Evolutionary conservation across 1,139 yeast species (phyloP).

Genomic region (Yamadazyma triangularis): DNA sequence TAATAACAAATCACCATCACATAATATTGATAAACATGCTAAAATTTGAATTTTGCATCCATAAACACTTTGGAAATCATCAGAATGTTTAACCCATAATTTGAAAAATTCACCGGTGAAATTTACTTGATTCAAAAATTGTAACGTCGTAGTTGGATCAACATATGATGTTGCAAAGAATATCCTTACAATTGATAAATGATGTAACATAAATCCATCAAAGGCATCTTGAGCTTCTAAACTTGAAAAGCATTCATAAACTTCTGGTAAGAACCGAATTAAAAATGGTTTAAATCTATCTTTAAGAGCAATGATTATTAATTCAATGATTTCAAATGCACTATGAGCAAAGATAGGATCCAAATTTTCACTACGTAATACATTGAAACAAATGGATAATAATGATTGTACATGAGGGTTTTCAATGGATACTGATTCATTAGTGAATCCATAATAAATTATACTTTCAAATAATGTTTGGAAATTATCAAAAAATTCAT

Average conservation of each 20-base stretch:
- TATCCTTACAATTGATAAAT: slow-evolving; percentile 41
- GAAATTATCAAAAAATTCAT: slow-evolving; percentile 47
- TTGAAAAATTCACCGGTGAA: slow-evolving; percentile 37
- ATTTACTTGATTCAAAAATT: slow-evolving; percentile 33
- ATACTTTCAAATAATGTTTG: slow-evolving; percentile 48
- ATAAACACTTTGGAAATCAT: slow-evolving; percentile 49
- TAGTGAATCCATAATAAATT: slow-evolving; percentile 43
- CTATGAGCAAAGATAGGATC: slow-evolving; percentile 42
- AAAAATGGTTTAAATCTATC: slow-evolving; percentile 28
- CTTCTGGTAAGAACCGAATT: slow-evolving; percentile 33
- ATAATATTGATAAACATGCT: slow-evolving; percentile 32
- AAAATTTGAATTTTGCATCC: slow-evolving; percentile 53
- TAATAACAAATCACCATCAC: slow-evolving; percentile 23
- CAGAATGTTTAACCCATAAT: slow-evolving; percentile 47
- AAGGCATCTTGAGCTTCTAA: slow-evolving; percentile 39
- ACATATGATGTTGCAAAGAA: slow-evolving; percentile 38
- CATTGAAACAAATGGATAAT: slow-evolving; percentile 33
- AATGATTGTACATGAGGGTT: slow-evolving; percentile 37
- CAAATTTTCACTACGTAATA: slow-evolving; percentile 29
- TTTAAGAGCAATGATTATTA: slow-evolving; percentile 35
- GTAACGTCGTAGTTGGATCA: slow-evolving; percentile 35
- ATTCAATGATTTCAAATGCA: slow-evolving; percentile 40
- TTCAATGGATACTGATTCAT: slow-evolving; percentile 28
- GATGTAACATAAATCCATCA: slow-evolving; percentile 46
- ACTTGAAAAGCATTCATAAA: slow-evolving; percentile 29